phyloP scores from a whole-genome alignment of 2,329 filamentous ascomycete genomes.

The Tolypocladium album region DNA sequence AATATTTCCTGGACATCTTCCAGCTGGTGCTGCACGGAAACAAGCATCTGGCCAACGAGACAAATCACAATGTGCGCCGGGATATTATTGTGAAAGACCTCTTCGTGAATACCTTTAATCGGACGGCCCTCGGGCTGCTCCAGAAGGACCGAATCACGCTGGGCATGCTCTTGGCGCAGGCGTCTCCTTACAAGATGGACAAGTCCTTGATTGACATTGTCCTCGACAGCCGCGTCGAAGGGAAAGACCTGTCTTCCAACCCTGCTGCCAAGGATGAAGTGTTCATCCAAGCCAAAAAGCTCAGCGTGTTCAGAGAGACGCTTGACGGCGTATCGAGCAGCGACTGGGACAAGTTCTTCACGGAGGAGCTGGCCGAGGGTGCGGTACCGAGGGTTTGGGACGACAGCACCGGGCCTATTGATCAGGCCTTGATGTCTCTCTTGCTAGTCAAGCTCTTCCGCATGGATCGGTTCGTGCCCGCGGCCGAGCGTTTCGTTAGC shows the following conservation, averaged over 20 bases:
- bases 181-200: conserved; percentile 93
- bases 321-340: conserved; percentile 50
- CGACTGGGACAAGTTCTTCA: conserved; percentile 74
- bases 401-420: conserved; percentile 47
- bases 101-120: conserved; percentile 83
- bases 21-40: conserved; percentile 79
- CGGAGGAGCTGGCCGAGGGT: conserved; percentile 78
- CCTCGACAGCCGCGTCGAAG: conserved; percentile 66
- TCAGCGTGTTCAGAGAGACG: conserved; percentile 63
- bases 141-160: conserved; percentile 93
- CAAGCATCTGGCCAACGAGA: conserved; percentile 57
- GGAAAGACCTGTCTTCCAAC: conserved; percentile 67
- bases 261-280: conserved; percentile 54
- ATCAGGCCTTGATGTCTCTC: conserved; percentile 73
- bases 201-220: conserved; percentile 79
- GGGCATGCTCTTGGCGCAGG: conserved; percentile 89
- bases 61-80: conserved; percentile 67
- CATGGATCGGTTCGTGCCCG: conserved; percentile 87
- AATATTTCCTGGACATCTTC: conserved; percentile 98
- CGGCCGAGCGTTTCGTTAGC: conserved; percentile 81
- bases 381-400: conserved; percentile 70
- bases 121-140: conserved; percentile 84
- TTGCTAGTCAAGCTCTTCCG: conserved; percentile 90
- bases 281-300: conserved; percentile 55
- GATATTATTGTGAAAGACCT: conserved; percentile 86